Percentiles rank a stretch among this genome's conserved stretches.
These are phyloP conservation scores for Salix exigua DNA, from an alignment of 345 rosid genomes.

Conservation along the genomic window DNA sequence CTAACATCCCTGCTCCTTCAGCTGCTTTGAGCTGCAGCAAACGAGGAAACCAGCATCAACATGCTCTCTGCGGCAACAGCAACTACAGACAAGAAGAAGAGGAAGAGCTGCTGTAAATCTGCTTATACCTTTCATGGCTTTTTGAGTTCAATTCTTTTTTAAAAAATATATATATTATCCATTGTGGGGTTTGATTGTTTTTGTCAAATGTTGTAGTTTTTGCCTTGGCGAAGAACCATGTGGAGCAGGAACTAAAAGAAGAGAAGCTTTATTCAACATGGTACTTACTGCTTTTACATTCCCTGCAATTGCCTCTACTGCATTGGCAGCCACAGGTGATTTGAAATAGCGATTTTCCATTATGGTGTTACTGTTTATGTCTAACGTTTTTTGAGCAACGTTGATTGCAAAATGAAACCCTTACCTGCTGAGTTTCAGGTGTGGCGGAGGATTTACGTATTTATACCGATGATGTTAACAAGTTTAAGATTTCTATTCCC, in stretches of 20 bases:
- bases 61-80: slow-evolving; percentile 18
- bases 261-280: slow-evolving; percentile 47
- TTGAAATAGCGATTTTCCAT: background rate
- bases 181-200: background rate
- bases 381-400: no score
- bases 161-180: background rate
- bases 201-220: slow-evolving; percentile 11
- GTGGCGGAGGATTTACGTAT: slow-evolving; percentile 40
- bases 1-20: background rate
- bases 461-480: slow-evolving; percentile 72
- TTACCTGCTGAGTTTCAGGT: slow-evolving; percentile 20
- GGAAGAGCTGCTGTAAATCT: background rate
- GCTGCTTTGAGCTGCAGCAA: slow-evolving; percentile 16
- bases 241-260: slow-evolving; percentile 40
- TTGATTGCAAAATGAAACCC: no score
- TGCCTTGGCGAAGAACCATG: background rate
- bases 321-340: slow-evolving; percentile 40
- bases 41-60: slow-evolving; percentile 10
- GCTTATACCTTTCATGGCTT: background rate
- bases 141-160: background rate
- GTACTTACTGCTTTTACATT: slow-evolving; percentile 44
- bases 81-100: slow-evolving; percentile 6
- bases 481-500: slow-evolving; percentile 75
- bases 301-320: slow-evolving; percentile 37
- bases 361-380: background rate